These are phyloP conservation scores for Epithele typhae DNA, from an alignment of 768 basidiomycete species.

Conservation along the genomic window DNA sequence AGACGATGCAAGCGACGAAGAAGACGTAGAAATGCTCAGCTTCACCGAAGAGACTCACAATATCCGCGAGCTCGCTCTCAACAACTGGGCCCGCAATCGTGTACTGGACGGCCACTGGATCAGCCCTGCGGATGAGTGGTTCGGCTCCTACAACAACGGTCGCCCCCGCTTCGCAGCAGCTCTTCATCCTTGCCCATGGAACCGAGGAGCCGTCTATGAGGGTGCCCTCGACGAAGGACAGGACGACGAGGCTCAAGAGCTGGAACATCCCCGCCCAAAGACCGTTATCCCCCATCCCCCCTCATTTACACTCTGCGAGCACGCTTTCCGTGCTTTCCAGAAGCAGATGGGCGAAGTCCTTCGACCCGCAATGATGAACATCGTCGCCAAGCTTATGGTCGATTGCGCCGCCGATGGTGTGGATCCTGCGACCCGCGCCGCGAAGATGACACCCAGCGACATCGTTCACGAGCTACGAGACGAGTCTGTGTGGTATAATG, in stretches of 20 bases:
- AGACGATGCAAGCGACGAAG: conserved; percentile 34
- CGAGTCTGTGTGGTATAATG: conserved; percentile 66
- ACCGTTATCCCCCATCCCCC: conserved; percentile 55
- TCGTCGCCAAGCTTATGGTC: conserved; percentile 62
- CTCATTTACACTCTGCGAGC: conserved; percentile 58
- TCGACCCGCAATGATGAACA: conserved; percentile 61
- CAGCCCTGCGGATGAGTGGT: conserved; percentile 70
- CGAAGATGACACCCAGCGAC: conserved; percentile 57
- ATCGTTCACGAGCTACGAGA: conserved; percentile 54
- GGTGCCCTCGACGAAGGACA: conserved; percentile 23
- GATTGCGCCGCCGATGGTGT: conserved; percentile 47
- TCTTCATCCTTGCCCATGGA: conserved; percentile 61
- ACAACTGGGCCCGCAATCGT: conserved; percentile 67
- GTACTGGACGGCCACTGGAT: conserved; percentile 77
- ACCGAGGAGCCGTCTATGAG: conserved; percentile 20
- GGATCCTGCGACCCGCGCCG: conserved; percentile 53
- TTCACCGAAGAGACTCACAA: conserved; percentile 44
- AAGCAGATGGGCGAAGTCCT: conserved; percentile 58
- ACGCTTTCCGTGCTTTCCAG: conserved; percentile 53
- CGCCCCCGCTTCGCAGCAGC: conserved; percentile 22
- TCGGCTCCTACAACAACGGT: conserved; percentile 36
- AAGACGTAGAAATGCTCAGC: conserved; percentile 39
- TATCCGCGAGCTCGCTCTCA: conserved; percentile 52
- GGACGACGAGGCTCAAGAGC: conserved; percentile 24
- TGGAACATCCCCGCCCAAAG: conserved; percentile 44